These are phyloP conservation scores for Lipomyces sp. DNA, from an alignment of 805 yeast genomes.

Conservation along the genomic window DNA sequence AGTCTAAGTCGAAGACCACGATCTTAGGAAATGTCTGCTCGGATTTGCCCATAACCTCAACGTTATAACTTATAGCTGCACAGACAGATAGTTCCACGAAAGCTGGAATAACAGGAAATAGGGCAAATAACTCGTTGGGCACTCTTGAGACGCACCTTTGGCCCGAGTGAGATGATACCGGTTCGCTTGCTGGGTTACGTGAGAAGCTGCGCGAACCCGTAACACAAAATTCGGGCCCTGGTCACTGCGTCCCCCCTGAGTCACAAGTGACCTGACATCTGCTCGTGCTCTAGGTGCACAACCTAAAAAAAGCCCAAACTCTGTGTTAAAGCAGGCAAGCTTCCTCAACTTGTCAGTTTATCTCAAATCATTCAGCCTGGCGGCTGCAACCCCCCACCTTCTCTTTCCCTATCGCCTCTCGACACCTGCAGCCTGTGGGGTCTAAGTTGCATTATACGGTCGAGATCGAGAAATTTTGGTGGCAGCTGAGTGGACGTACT, in stretches of 20 bases:
- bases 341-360: not conserved
- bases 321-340: not conserved
- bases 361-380: too few relatives aligned
- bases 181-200: too few relatives aligned
- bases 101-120: not conserved
- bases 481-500: too few relatives aligned
- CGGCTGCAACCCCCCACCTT: too few relatives aligned
- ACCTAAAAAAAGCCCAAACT: not conserved
- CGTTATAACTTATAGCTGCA: not conserved
- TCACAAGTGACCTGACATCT: not conserved
- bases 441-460: too few relatives aligned
- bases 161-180: too few relatives aligned
- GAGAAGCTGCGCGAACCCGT: too few relatives aligned
- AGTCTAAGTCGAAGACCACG: constrained; percentile 76
- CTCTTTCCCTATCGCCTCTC: too few relatives aligned
- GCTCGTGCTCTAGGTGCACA: not conserved
- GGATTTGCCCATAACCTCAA: not conserved
- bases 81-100: not conserved
- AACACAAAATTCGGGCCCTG: too few relatives aligned
- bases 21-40: constrained; percentile 50
- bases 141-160: too few relatives aligned
- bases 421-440: too few relatives aligned
- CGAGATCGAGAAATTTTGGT: too few relatives aligned
- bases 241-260: not conserved
- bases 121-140: not conserved